Percentiles rank a stretch among this genome's conserved stretches.
Conservation (phyloP, 768 basidiomycete genomes). For the Solioccasus polychromus region DNA sequence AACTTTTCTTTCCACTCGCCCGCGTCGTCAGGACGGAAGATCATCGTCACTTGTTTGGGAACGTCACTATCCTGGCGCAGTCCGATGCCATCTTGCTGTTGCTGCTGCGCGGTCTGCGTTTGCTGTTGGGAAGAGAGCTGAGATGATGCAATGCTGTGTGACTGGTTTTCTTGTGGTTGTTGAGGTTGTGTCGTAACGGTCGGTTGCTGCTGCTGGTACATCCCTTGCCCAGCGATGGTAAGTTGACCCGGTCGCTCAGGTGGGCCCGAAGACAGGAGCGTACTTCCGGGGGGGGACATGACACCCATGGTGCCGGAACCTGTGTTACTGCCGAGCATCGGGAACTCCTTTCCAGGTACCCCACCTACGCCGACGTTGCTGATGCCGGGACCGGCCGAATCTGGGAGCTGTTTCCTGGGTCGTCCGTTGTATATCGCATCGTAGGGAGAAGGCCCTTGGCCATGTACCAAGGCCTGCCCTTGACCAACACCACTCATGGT, state of each 20-base stretch:
- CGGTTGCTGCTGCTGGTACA: slow-evolving; percentile 37
- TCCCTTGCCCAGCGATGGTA: slow-evolving; percentile 28
- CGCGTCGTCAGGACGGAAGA: slow-evolving; percentile 83
- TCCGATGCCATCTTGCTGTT: slow-evolving; percentile 19
- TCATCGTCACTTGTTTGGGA: slow-evolving; percentile 52
- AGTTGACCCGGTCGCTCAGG: slow-evolving; percentile 53
- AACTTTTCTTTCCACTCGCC: slow-evolving; percentile 85
- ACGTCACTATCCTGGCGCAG: slow-evolving; percentile 17
- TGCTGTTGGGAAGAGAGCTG: slow-evolving; percentile 36
- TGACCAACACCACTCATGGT: slow-evolving; percentile 15
- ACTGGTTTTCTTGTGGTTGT: slow-evolving; percentile 32
- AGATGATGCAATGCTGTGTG: slow-evolving; percentile 13
- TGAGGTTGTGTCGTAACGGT: slow-evolving; percentile 26
- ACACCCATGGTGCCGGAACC: slow-evolving; percentile 35
- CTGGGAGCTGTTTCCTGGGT: slow-evolving; percentile 77
- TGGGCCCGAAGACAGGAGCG: slow-evolving; percentile 45
- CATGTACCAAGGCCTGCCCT: slow-evolving; percentile 17
- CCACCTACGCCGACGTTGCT: slow-evolving; percentile 43
- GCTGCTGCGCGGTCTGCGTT: slow-evolving; percentile 14
- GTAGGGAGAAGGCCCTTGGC: slow-evolving; percentile 45
- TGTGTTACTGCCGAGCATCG: slow-evolving; percentile 51
- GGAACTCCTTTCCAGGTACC: slow-evolving; percentile 55
- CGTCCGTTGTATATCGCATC: slow-evolving; percentile 78
- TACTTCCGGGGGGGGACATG: slow-evolving; percentile 50
- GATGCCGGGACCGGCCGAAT: slow-evolving; percentile 38